Evolutionary conservation across 768 basidiomycete species (phyloP).

Genomic region (Amanita thiersii): DNA sequence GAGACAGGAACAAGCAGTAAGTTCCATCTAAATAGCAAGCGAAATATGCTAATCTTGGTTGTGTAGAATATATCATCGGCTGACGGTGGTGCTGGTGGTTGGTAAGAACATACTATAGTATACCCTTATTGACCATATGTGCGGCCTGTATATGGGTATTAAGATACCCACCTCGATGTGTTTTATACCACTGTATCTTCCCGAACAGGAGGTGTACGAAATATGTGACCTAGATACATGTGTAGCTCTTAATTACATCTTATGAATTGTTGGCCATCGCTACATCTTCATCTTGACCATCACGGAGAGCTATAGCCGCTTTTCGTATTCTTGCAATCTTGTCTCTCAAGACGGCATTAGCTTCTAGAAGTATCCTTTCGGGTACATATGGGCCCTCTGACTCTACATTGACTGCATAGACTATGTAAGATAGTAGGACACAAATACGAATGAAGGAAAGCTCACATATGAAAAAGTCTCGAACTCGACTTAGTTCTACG

Average conservation of each 20-base stretch:
- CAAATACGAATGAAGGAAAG: background rate
- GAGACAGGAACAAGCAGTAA: conserved; percentile 29
- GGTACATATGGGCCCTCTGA: conserved; percentile 87
- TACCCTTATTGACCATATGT: background rate
- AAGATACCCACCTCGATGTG: too few relatives aligned
- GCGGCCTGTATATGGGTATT: too few relatives aligned
- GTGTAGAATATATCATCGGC: too few relatives aligned
- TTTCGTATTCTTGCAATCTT: conserved; percentile 59
- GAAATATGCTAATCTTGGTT: too few relatives aligned
- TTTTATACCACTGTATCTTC: too few relatives aligned
- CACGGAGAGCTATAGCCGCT: conserved; percentile 51
- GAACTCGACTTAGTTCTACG: conserved; percentile 76
- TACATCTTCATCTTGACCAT: conserved; percentile 31
- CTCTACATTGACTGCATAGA: conserved; percentile 69
- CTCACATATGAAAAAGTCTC: conserved; percentile 92
- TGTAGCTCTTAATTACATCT: background rate
- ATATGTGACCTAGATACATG: background rate
- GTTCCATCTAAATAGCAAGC: too few relatives aligned
- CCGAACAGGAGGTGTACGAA: too few relatives aligned
- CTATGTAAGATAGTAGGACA: conserved; percentile 1
- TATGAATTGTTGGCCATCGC: conserved; percentile 39
- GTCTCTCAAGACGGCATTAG: conserved; percentile 71
- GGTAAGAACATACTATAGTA: background rate
- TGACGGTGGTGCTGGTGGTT: conserved; percentile 6
- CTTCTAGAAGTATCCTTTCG: conserved; percentile 72